Evolutionary conservation across 441 rosid genomes (phyloP).

Genomic region (Pelargonium fulgidum): DNA sequence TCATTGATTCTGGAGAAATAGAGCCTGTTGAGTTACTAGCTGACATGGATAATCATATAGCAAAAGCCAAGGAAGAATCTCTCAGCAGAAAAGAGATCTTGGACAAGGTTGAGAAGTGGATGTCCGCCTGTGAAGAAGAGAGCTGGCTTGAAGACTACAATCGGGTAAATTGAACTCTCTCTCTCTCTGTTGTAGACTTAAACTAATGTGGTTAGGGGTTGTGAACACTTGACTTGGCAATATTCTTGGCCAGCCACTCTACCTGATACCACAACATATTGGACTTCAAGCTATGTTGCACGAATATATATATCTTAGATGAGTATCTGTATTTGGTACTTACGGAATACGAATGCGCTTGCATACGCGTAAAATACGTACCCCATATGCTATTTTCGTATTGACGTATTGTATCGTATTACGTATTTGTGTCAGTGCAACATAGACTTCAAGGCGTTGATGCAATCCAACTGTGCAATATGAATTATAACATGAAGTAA

Average conservation of each 20-base stretch:
- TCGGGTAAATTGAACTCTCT: constrained; percentile 38
- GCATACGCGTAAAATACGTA: no score
- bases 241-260: neutral
- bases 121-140: constrained; percentile 99
- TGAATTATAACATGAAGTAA: no score
- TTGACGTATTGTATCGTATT: no score
- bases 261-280: neutral
- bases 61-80: constrained; percentile 82
- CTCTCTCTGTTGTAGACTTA: neutral
- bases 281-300: neutral
- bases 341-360: no score
- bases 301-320: no score
- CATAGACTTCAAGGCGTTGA: no score
- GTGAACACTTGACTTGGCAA: neutral
- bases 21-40: constrained; percentile 85
- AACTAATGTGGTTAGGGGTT: neutral
- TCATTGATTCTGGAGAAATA: constrained; percentile 71
- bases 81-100: constrained; percentile 88
- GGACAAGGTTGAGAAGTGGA: constrained; percentile 98
- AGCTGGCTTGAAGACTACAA: constrained; percentile 98
- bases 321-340: no score
- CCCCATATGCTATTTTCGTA: no score
- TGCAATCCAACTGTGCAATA: no score
- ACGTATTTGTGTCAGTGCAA: no score
- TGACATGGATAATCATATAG: constrained; percentile 86